These are phyloP conservation scores for Xylariales sp. DNA, from an alignment of 2,329 filamentous ascomycete genomes.

Conservation along the genomic window DNA sequence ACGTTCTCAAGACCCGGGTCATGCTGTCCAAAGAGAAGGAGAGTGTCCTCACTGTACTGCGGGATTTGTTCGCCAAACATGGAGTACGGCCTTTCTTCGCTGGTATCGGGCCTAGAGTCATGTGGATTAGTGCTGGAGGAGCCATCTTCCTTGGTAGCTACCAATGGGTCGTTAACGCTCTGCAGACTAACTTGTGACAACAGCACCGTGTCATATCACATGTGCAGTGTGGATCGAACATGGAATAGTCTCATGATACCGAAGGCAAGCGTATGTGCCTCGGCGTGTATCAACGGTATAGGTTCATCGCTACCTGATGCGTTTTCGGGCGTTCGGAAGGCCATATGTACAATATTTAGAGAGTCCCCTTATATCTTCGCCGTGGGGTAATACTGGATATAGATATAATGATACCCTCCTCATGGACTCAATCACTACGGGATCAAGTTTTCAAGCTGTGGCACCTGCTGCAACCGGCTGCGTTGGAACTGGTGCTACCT, in stretches of 20 bases:
- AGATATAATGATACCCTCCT: constrained; percentile 48
- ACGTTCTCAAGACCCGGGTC: constrained; percentile 95
- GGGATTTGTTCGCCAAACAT: constrained; percentile 71
- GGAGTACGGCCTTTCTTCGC: constrained; percentile 78
- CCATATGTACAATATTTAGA: constrained; percentile 38
- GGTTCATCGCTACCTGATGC: constrained; percentile 26
- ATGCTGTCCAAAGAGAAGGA: constrained; percentile 84
- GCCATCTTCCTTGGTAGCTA: constrained; percentile 96
- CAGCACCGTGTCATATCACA: constrained; percentile 8
- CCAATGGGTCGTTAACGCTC: constrained; percentile 84
- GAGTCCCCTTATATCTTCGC: constrained; percentile 12
- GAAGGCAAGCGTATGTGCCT: constrained; percentile 19
- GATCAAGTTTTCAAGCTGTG: constrained; percentile 29
- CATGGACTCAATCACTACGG: constrained; percentile 18
- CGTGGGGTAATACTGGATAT: constrained; percentile 38
- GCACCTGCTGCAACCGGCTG: constrained; percentile 38
- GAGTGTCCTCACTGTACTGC: constrained; percentile 70
- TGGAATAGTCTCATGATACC: constrained; percentile 15
- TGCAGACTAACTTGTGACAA: constrained; percentile 58
- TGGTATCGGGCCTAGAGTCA: constrained; percentile 82
- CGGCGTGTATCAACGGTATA: constrained; percentile 27
- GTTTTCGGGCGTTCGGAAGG: constrained; percentile 30
- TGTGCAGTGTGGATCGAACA: constrained; percentile 10
- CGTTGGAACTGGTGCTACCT: constrained; percentile 22
- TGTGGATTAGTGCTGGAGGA: constrained; percentile 95